phyloP scores from a whole-genome alignment of 495 filamentous ascomycete species.

The Tuber brumale region DNA sequence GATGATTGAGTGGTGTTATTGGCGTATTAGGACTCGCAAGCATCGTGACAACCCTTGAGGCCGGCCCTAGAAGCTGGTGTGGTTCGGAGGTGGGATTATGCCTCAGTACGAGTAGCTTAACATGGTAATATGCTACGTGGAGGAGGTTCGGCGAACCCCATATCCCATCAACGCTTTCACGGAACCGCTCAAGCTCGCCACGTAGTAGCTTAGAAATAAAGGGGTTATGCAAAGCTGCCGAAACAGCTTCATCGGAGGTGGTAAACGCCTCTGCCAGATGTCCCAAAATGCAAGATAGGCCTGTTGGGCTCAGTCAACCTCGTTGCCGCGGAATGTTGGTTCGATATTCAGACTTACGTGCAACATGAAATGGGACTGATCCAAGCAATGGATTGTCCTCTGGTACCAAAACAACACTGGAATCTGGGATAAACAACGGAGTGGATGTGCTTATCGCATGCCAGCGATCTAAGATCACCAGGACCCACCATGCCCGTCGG shows the following conservation, averaged over 20 bases:
- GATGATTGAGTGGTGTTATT: constrained; percentile 62
- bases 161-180: constrained; percentile 40
- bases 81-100: constrained; percentile 53
- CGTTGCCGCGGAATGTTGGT: constrained; percentile 28
- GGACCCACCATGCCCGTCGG: constrained; percentile 65
- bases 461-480: constrained; percentile 70
- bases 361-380: constrained; percentile 56
- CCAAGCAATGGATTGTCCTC: constrained; percentile 63
- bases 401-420: constrained; percentile 54
- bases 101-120: constrained; percentile 57
- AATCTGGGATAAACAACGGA: constrained; percentile 55
- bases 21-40: constrained; percentile 54
- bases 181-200: constrained; percentile 44
- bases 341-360: constrained; percentile 55
- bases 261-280: constrained; percentile 45
- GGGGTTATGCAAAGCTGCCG: constrained; percentile 45
- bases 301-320: constrained; percentile 31
- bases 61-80: constrained; percentile 57
- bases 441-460: constrained; percentile 61
- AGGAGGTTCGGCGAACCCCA: constrained; percentile 46
- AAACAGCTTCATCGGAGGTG: constrained; percentile 49
- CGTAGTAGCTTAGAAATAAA: constrained; percentile 44
- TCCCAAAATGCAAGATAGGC: constrained; percentile 46
- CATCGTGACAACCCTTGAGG: constrained; percentile 53
- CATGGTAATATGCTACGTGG: constrained; percentile 68